Percentiles rank a stretch among this genome's conserved stretches.
These are phyloP conservation scores for Phytophthora pseudosyringae DNA, from an alignment of 352 stramenopile species.

Conservation along the genomic window DNA sequence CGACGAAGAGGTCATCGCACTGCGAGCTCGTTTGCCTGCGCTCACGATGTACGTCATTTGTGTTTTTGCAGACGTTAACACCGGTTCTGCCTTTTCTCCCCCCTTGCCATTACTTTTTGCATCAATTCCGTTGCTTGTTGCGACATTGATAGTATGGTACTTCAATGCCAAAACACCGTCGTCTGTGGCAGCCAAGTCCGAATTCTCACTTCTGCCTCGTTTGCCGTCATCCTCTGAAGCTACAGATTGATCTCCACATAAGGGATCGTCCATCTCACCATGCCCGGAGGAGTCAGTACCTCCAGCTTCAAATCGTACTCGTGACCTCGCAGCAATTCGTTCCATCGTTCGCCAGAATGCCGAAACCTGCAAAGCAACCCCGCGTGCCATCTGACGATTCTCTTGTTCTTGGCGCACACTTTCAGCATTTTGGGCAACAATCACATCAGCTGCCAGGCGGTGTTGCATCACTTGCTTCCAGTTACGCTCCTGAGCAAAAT, in stretches of 20 bases:
- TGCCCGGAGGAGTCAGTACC: slow-evolving; percentile 24
- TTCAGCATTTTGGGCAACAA: slow-evolving; percentile 74
- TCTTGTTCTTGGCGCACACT: slow-evolving; percentile 70
- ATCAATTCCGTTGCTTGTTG: slow-evolving; percentile 19
- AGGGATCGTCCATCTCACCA: slow-evolving; percentile 17
- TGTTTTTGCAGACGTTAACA: slow-evolving; percentile 32
- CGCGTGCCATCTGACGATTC: slow-evolving; percentile 66
- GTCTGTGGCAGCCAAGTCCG: slow-evolving; percentile 1
- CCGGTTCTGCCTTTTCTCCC: slow-evolving; percentile 14
- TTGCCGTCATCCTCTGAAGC: slow-evolving; percentile 32
- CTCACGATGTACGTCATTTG: slow-evolving; percentile 55
- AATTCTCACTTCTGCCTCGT: slow-evolving; percentile 31
- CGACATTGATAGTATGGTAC: slow-evolving; percentile 50
- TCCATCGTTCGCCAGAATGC: slow-evolving; percentile 89
- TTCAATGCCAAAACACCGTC: slow-evolving; percentile 36
- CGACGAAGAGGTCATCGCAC: slow-evolving; percentile 46
- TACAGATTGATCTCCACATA: slow-evolving; percentile 11
- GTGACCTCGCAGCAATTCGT: slow-evolving; percentile 79
- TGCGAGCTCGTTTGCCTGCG: slow-evolving; percentile 52
- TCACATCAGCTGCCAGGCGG: slow-evolving; percentile 67
- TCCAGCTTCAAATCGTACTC: slow-evolving; percentile 67
- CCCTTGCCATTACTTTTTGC: slow-evolving; percentile 25
- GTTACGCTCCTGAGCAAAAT: slow-evolving; percentile 97
- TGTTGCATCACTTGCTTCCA: slow-evolving; percentile 91
- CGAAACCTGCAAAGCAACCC: slow-evolving; percentile 73